phyloP scores from a whole-genome alignment of 768 basidiomycete genomes.

The Roridomyces roridus region DNA sequence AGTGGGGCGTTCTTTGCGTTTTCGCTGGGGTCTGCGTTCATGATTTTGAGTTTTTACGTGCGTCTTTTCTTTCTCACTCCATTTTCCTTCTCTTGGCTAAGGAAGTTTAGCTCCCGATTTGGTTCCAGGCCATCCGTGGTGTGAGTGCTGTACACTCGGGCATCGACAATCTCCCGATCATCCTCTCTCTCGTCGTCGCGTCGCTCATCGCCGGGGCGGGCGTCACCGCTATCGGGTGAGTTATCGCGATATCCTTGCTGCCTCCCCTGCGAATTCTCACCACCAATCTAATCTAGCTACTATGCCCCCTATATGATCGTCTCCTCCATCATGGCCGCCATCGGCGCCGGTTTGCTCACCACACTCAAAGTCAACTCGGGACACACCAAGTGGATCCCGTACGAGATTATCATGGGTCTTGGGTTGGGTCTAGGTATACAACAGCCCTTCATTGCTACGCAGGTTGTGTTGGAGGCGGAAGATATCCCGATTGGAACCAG shows the following conservation, averaged over 20 bases:
- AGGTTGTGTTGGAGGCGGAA: too few relatives aligned
- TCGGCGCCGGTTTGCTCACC: constrained; percentile 13
- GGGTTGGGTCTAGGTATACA: constrained; percentile 9
- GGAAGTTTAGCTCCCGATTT: constrained; percentile 7
- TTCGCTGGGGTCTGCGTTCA: constrained; percentile 11
- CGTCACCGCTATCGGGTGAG: too few relatives aligned
- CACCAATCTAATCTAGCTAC: too few relatives aligned
- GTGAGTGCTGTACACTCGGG: too few relatives aligned
- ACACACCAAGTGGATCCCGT: constrained; percentile 8
- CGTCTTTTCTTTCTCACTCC: not conserved
- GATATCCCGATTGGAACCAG: too few relatives aligned
- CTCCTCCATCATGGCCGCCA: too few relatives aligned
- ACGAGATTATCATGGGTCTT: constrained; percentile 8
- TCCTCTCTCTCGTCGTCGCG: too few relatives aligned
- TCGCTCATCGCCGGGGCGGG: too few relatives aligned
- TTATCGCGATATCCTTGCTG: too few relatives aligned
- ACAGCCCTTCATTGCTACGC: constrained; percentile 14
- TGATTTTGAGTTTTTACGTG: constrained; percentile 15
- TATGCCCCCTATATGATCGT: too few relatives aligned
- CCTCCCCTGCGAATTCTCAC: too few relatives aligned
- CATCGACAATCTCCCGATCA: too few relatives aligned
- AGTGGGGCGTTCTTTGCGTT: constrained; percentile 14
- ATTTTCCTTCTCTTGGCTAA: not conserved
- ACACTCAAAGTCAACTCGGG: constrained; percentile 11
- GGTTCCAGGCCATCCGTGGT: constrained; percentile 22